Percentiles rank a stretch among this genome's conserved stretches.
Evolutionary conservation across 192 early-diverging fungal species (phyloP).

Genomic region (Allomyces arbusculus): DNA sequence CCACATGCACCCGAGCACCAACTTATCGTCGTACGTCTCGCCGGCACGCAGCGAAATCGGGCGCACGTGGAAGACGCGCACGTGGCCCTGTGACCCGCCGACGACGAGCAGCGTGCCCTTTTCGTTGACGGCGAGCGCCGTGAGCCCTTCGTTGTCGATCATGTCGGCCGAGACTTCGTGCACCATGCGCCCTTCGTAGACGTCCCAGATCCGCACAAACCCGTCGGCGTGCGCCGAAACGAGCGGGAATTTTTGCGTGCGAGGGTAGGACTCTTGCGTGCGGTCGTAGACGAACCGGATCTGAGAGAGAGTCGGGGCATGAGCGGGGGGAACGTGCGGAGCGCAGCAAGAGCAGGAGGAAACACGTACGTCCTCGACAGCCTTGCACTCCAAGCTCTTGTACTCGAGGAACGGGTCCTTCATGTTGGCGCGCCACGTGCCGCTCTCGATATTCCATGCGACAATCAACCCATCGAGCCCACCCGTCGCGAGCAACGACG

Average conservation of each 20-base stretch:
- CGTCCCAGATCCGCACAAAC: conserved; percentile 30
- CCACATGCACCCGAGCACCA: neutral
- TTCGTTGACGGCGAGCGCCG: conserved; percentile 17
- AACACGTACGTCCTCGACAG: conserved; percentile 4
- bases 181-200: conserved; percentile 21
- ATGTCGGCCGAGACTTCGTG: conserved; percentile 15
- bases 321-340: too few relatives aligned
- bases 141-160: conserved; percentile 24
- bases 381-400: conserved; percentile 4
- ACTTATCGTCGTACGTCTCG: neutral
- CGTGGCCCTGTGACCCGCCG: conserved; percentile 27
- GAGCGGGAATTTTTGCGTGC: conserved; percentile 3
- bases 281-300: neutral
- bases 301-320: too few relatives aligned
- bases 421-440: neutral
- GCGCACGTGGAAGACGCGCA: conserved; percentile 11
- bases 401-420: conserved; percentile 7
- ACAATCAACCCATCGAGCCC: conserved; percentile 8
- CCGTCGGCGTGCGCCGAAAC: conserved; percentile 18
- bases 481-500: conserved; percentile 7
- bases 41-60: neutral
- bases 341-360: too few relatives aligned
- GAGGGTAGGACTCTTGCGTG: neutral
- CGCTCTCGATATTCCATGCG: conserved; percentile 11
- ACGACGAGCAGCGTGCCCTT: conserved; percentile 20